Base-by-base conservation (phyloP, 192 early-diverging fungal genomes). In the Linnemannia hyalina region DNA sequence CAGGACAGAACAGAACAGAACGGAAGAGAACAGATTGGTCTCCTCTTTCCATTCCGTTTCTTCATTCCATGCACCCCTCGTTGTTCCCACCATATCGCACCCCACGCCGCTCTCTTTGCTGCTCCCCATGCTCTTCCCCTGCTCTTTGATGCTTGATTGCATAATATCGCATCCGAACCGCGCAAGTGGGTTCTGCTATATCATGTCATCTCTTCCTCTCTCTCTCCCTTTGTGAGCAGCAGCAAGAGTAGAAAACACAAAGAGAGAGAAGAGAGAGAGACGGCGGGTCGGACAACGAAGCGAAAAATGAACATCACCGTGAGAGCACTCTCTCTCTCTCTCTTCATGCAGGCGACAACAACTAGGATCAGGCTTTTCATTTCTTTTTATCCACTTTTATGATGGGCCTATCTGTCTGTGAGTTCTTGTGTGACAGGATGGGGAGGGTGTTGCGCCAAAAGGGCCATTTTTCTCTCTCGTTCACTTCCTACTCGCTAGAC, bases 121-220 rank as follows among this genome's bases (percentile, higher is more conserved):
- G 29, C 11, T 32, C 13, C 3, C 9, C 23, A 10, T 60, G 57
- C 22, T 20, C 20, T 35, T 26, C 57, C 57, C 0, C 7, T 63
- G 57, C 57, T 65, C 60, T 32, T 65, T 13, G 26, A 9, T 65
- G 29, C 60, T 65, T 65, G 60, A 65, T 65, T 65, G 60, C 60
- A 65, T 65, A 65, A 65, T 65, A 65, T 65, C 60, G 60, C 60
- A 65, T 65, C 29, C 29, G 29, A 65, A 65, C 29, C 60, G 13
- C 29, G 60, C 10, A 9, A 65, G 26, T 65, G 60, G 29, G 57
- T 26, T 3, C 8, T 32, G 7, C 42, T 18, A 4, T 52, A 20
- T 42, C 13, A n/a, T 36, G 18, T 42, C 49, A 52, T 52, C 41
- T 1, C 44, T 49, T 49, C 26, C 46, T 41, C 38, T 41, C 38